These are phyloP conservation scores for Umbelopsis sp. DNA, from an alignment of 192 early-diverging fungal species.

Conservation along the genomic window DNA sequence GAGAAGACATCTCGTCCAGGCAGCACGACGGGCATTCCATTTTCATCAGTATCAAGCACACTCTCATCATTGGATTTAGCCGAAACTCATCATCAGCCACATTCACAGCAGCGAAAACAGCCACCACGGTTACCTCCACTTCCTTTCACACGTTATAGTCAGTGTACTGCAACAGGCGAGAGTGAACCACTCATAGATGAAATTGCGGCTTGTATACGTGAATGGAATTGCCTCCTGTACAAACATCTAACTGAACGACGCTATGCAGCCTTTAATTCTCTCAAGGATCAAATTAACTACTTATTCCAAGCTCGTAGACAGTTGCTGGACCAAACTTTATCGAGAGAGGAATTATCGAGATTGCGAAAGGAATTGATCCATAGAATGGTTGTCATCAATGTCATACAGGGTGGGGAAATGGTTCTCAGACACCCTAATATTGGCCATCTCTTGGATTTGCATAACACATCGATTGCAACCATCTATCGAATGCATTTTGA, in stretches of 20 bases:
- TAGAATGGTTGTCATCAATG: conserved; percentile 57
- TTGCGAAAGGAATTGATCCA: conserved; percentile 55
- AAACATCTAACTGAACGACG: conserved; percentile 52
- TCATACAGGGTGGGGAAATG: conserved; percentile 52
- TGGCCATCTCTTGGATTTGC: conserved; percentile 56
- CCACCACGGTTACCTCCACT: conserved; percentile 35
- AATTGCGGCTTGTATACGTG: conserved; percentile 60
- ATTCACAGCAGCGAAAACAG: not conserved
- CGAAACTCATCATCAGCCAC: not conserved
- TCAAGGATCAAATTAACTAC: conserved; percentile 58
- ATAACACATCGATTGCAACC: conserved; percentile 55
- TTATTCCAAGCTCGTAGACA: conserved; percentile 64
- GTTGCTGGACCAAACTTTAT: conserved; percentile 59
- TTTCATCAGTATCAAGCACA: not conserved
- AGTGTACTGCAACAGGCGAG: conserved; percentile 54
- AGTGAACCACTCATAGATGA: conserved; percentile 69
- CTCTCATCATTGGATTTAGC: not conserved
- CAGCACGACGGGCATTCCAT: conserved; percentile 7
- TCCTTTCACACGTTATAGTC: conserved; percentile 43
- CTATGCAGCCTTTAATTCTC: conserved; percentile 52
- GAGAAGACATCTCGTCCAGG: conserved; percentile 11
- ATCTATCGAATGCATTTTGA: conserved; percentile 60
- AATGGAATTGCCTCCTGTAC: conserved; percentile 61
- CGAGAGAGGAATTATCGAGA: conserved; percentile 56
- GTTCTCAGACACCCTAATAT: conserved; percentile 63